A percentile compares a stretch with the other conserved stretches of the same genome.
These are phyloP conservation scores for Pilobolus umbonatus DNA, from an alignment of 192 early-diverging fungal species.

Conservation along the genomic window DNA sequence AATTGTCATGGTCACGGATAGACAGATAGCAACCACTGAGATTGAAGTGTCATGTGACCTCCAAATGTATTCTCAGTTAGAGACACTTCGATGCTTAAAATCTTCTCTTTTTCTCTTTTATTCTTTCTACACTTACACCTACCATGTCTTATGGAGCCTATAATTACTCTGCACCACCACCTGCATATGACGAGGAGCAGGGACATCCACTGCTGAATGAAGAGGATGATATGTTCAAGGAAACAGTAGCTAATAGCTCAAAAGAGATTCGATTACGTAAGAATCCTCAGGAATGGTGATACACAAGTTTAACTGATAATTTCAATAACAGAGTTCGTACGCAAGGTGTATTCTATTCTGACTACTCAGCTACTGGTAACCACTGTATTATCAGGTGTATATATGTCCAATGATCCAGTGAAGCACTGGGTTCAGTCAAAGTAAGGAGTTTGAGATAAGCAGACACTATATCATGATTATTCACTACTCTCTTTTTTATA, in stretches of 20 bases:
- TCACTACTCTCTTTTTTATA: neutral
- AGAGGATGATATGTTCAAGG: constrained; percentile 29
- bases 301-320: neutral
- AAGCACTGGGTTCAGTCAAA: constrained; percentile 50
- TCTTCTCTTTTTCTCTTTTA: neutral
- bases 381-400: constrained; percentile 46
- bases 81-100: too few species aligned
- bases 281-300: neutral
- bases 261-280: constrained; percentile 32
- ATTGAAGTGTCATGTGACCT: too few species aligned
- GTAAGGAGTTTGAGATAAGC: constrained; percentile 27
- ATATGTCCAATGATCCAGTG: constrained; percentile 50
- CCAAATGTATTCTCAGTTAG: too few species aligned
- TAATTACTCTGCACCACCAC: constrained; percentile 14
- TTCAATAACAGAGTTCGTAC: constrained; percentile 48
- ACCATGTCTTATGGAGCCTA: neutral
- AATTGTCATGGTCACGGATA: too few species aligned
- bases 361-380: constrained; percentile 57
- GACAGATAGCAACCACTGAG: too few species aligned
- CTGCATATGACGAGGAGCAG: constrained; percentile 28
- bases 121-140: too few species aligned
- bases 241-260: constrained; percentile 25
- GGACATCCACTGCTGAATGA: constrained; percentile 14
- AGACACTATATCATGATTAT: neutral
- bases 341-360: constrained; percentile 71